Percentiles rank a stretch among this genome's conserved stretches.
phyloP scores from a whole-genome alignment of 495 filamentous ascomycete species.

The Penicillium simplicissimum region DNA sequence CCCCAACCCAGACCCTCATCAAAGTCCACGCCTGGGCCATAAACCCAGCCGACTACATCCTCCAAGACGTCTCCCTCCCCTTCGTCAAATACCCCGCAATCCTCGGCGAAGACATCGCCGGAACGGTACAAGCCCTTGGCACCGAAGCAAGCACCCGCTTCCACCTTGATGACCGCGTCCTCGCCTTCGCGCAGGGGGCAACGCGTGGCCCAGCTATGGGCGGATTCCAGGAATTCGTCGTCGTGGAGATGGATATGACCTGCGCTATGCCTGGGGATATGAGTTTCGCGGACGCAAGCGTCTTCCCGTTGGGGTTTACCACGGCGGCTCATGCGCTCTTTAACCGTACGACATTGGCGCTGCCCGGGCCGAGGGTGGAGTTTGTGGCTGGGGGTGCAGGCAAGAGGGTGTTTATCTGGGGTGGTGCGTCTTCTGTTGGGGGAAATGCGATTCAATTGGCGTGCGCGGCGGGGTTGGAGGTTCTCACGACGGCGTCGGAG shows the following conservation, averaged over 20 bases:
- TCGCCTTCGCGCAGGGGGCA: constrained; percentile 20
- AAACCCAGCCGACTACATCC: constrained; percentile 10
- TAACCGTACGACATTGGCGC: neutral
- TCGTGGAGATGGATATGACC: neutral
- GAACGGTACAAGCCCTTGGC: constrained; percentile 52
- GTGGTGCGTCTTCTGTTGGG: constrained; percentile 58
- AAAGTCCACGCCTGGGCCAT: constrained; percentile 14
- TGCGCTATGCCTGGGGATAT: neutral
- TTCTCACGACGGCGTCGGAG: neutral
- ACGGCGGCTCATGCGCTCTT: neutral
- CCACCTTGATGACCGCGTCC: constrained; percentile 39
- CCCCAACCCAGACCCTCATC: constrained; percentile 1
- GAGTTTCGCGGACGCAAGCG: neutral
- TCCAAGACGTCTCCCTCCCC: constrained; percentile 8
- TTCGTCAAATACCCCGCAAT: constrained; percentile 47
- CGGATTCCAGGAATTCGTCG: neutral
- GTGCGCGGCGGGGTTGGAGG: neutral
- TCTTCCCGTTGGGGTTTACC: neutral
- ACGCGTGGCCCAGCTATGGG: neutral
- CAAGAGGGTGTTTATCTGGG: constrained; percentile 51
- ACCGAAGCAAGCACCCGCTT: constrained; percentile 38
- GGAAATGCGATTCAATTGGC: constrained; percentile 39
- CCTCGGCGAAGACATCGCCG: constrained; percentile 56
- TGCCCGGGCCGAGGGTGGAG: neutral
- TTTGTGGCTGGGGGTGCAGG: neutral